Evolutionary conservation across 2,329 filamentous ascomycete genomes (phyloP), one percentile per base, ranked within the genome.

Genomic region (Chalaropsis thielavioides): DNA sequence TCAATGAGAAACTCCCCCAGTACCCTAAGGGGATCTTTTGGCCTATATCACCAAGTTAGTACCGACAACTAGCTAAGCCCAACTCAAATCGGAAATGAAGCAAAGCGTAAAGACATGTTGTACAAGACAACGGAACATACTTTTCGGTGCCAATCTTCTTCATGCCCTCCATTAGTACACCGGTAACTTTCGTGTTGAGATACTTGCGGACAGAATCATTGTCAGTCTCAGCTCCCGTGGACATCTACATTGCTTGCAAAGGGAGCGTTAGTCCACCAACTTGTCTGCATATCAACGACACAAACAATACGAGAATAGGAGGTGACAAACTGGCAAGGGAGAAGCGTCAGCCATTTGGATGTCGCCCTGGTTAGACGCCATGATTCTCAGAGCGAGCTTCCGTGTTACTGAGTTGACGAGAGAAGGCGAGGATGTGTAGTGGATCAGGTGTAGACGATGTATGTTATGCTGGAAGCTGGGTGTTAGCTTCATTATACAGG

Each of bases 1-100:
- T 87, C 81, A 63, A 90, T 75, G 3, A 91, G 75, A 71, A 82
- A 90, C 72, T 90, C 86, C 58, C 87, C 87, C 2, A 91, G 74
- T 8, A 84, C 81, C 60, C 84, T 81, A 17, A 91, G 74, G 22
- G 88, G 88, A 69, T 90, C 85, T 41, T 79, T 77, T 1, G 88
- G 88, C 69, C 88, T 78, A 63, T 1, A 44, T 2, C 56, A n/a
- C 15, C 60, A 62, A 15, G 49, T 61, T 11, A 49, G 41, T 59
- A 27, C 24, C 22, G 15, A 35, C 27, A 15, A 15, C 22, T 61
- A 22, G 22, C 11, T 1, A 22, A 40, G 15, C 35, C 24, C 8
- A 4, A 8, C 17, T 27, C 35, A 31, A 46, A 10, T 3, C 3
- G 43, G 19, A 49, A 41, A 8, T 24, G 13, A 58, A 13, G 8